Conservation (phyloP, 1,284 basidiomycete species). For the Ustilago crameri region DNA sequence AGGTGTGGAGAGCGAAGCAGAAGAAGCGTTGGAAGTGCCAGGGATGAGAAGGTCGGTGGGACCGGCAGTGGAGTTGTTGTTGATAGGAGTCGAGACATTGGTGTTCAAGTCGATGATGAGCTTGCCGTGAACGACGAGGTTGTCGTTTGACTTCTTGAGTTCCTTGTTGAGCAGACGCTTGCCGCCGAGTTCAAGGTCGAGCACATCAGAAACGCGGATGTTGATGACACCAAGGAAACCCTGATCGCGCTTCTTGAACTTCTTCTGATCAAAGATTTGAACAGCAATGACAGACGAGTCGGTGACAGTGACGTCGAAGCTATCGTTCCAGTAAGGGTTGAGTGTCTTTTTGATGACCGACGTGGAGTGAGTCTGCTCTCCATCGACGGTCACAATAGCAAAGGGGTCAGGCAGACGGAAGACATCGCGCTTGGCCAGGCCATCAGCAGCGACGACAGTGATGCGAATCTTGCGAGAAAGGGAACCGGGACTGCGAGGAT, state of each 20-base stretch:
- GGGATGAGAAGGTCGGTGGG: conserved; percentile 49
- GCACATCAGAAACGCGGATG: conserved; percentile 85
- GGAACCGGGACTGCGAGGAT: conserved; percentile 54
- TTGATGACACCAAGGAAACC: conserved; percentile 95
- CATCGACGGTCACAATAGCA: conserved; percentile 92
- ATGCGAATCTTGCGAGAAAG: conserved; percentile 63
- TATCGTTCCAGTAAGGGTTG: conserved; percentile 68
- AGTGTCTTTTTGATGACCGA: conserved; percentile 70
- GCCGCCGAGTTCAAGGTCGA: conserved; percentile 87
- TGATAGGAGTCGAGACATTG: conserved; percentile 63
- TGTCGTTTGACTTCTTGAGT: conserved; percentile 67
- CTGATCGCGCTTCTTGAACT: conserved; percentile 94
- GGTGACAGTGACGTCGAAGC: conserved; percentile 75
- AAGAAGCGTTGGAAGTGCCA: conserved; percentile 52
- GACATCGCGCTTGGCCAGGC: conserved; percentile 65
- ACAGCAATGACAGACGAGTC: conserved; percentile 90
- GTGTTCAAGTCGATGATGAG: conserved; percentile 68
- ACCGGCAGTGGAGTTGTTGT: conserved; percentile 57
- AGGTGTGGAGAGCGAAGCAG: conserved; percentile 52
- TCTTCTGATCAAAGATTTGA: conserved; percentile 96
- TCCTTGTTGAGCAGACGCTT: conserved; percentile 75
- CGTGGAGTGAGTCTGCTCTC: conserved; percentile 91
- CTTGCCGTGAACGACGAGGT: conserved; percentile 68
- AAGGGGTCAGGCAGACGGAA: conserved; percentile 89
- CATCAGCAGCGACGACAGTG: conserved; percentile 67